Evolutionary conservation across 805 yeast genomes (phyloP), one percentile per base, ranked within the genome.

Genomic region (Candida corydali): DNA sequence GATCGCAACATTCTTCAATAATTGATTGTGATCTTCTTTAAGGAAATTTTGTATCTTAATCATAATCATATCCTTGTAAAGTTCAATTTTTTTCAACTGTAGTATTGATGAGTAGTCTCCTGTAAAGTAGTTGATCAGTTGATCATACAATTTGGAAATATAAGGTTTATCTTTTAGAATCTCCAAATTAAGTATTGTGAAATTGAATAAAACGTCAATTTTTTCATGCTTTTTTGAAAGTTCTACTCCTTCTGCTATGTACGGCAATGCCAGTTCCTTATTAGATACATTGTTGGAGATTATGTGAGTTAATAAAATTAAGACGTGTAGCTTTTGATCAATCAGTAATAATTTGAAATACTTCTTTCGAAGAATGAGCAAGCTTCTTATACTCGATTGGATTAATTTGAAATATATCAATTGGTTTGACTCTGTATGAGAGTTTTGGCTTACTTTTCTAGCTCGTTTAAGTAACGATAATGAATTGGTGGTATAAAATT

Each of bases 371-470:
- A 69, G 41, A 12, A 63, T 49, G 11, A 62, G 42, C 3, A 73
- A 43, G n/a, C 68, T 52, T 24, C 63, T 61, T 20, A 73, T 47
- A 15, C 73, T 48, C 3, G 61, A 40, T 37, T 57, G 63, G 23
- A 70, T 54, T 41, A 60, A 41, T 22, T 49, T 52, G 31, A 49
- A 49, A 41, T 66, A 62, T 19, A 42, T 43, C 12, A 45, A 28
- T 3, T 48, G 17, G 1, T 60, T 58, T 4, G 35, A 34, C n/a
- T 45, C 42, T 0, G 54, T 41, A 10, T 39, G 36, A 4, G 55
- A 40, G 11, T 33, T 22, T 4, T 44, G 34, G 4, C 52, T 58
- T 9, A 32, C 15, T 8, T 29, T 35, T 36, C 52, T 55, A 8
- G 69, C 67, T 26, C 45, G 42, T 6, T 38, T 27, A 3, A 53